Percentiles rank a stretch among this genome's conserved stretches.
Evolutionary conservation across 352 stramenopile genomes (phyloP).

Genomic region (Pythium aristosporum): DNA sequence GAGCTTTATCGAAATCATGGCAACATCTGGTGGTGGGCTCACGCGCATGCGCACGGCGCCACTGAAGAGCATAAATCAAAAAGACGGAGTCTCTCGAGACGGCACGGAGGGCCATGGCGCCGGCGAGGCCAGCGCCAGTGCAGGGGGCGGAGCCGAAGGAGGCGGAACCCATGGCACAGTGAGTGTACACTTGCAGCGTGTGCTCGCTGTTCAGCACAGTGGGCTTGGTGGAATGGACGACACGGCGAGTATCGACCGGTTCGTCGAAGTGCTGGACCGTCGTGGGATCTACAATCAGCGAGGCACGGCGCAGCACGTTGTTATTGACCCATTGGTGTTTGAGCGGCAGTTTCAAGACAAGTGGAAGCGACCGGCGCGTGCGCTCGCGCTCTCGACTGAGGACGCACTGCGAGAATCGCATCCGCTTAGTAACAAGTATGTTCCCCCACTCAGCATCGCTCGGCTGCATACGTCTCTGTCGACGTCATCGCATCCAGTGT

Average conservation of each 20-base stretch:
- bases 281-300: constrained; percentile 25
- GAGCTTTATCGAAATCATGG: constrained; percentile 27
- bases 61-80: not conserved
- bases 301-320: constrained; percentile 40
- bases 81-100: not conserved
- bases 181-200: constrained; percentile 25
- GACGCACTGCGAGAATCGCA: constrained; percentile 38
- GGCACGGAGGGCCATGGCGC: not conserved
- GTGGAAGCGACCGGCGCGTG: constrained; percentile 27
- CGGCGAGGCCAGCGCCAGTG: not conserved
- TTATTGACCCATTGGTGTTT: constrained; percentile 53
- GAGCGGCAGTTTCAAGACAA: constrained; percentile 65
- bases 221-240: constrained; percentile 5
- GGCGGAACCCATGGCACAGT: constrained; percentile 3
- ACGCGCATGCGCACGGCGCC: constrained; percentile 11
- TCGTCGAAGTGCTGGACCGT: constrained; percentile 62
- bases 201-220: constrained; percentile 4
- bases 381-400: constrained; percentile 39
- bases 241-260: constrained; percentile 36
- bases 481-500: not conserved
- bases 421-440: constrained; percentile 50
- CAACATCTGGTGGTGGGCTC: not conserved
- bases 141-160: not conserved
- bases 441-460: constrained; percentile 49
- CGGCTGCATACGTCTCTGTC: constrained; percentile 29